phyloP scores from a whole-genome alignment of 192 early-diverging fungal genomes.

The Phycomyces nitens region DNA sequence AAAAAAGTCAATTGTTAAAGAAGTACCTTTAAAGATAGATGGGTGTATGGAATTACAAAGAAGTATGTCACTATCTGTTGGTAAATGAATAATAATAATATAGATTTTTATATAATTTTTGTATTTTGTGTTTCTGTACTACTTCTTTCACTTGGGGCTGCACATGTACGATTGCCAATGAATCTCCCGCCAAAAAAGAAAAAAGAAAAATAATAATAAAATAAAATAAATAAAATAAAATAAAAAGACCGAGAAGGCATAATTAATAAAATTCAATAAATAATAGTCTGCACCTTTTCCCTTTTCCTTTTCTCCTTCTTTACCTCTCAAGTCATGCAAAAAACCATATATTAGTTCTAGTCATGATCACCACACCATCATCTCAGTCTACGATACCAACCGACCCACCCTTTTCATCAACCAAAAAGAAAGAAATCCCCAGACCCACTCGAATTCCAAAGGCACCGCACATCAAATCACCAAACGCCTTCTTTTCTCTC shows the following conservation, averaged over 20 bases:
- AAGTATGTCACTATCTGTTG: not conserved
- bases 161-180: too few species aligned
- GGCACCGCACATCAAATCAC: not conserved
- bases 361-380: slow-evolving; percentile 4
- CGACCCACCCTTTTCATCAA: not conserved
- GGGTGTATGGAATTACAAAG: not conserved
- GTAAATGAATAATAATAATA: not conserved
- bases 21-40: too few species aligned
- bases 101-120: too few species aligned
- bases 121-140: too few species aligned
- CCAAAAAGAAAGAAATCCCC: not conserved
- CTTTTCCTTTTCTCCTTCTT: not conserved
- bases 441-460: not conserved
- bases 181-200: too few species aligned
- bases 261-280: not conserved
- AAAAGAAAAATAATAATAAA: too few species aligned
- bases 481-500: slow-evolving; percentile 1
- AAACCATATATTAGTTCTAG: not conserved
- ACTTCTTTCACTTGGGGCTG: too few species aligned
- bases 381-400: not conserved
- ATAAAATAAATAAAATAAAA: not conserved
- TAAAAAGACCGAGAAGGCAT: not conserved
- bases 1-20: too few species aligned
- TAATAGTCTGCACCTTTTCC: not conserved
- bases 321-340: not conserved